phyloP scores from a whole-genome alignment of 129 eudicot species.

The Saposhnikovia divaricata region DNA sequence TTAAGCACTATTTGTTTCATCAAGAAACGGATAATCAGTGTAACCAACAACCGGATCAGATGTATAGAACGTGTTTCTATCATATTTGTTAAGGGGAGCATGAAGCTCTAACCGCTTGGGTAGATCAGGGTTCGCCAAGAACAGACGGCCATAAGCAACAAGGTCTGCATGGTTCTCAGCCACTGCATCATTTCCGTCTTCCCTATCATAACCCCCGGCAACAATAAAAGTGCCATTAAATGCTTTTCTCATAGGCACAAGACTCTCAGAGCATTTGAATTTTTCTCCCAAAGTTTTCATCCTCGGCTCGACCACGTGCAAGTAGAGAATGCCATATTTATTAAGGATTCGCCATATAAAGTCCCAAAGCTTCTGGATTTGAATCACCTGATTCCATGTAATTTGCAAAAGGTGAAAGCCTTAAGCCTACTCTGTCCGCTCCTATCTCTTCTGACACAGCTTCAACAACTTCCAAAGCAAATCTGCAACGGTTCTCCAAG shows the following conservation, averaged over 20 bases:
- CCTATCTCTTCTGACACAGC: conserved; percentile 33
- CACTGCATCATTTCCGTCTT: conserved; percentile 23
- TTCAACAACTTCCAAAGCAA: conserved; percentile 27
- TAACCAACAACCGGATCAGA: conserved; percentile 11
- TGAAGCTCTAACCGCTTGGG: conserved; percentile 10
- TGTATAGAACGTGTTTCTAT: conserved; percentile 10
- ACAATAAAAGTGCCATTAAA: conserved; percentile 32
- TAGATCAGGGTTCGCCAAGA: conserved; percentile 14
- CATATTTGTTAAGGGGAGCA: conserved; percentile 10
- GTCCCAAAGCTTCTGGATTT: conserved; percentile 24
- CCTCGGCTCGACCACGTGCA: conserved; percentile 36
- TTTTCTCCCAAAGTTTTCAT: conserved; percentile 31
- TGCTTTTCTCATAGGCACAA: conserved; percentile 32
- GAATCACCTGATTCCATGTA: conserved; percentile 32
- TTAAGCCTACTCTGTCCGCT: conserved; percentile 23
- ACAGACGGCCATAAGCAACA: conserved; percentile 9
- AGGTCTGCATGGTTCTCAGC: conserved; percentile 2
- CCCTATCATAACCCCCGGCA: conserved; percentile 37
- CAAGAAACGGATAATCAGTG: conserved; percentile 17
- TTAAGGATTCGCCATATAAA: conserved; percentile 30
- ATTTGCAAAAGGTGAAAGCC: conserved; percentile 28
- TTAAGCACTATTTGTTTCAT: not conserved
- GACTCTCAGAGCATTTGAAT: conserved; percentile 16
- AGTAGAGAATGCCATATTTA: conserved; percentile 22
- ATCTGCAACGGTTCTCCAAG: conserved; percentile 29